phyloP scores from a whole-genome alignment of 164 flowering plant genomes.

The Euptelea pleiosperma region DNA sequence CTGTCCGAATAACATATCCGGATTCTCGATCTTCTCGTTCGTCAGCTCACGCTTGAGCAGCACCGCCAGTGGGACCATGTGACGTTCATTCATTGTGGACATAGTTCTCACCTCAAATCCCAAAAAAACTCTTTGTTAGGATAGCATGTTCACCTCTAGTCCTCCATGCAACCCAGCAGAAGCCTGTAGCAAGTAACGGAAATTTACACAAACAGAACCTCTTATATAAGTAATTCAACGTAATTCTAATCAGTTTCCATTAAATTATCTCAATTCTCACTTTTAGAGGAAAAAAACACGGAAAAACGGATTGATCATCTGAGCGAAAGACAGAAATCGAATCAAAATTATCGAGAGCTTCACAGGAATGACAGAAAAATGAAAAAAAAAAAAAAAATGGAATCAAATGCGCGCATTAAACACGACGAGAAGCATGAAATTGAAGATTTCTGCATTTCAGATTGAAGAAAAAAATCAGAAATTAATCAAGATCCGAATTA shows the following conservation, averaged over 20 bases:
- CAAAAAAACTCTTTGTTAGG: background rate
- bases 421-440: background rate
- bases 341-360: too few relatives aligned
- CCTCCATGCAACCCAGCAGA: background rate
- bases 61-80: slow-evolving; percentile 81
- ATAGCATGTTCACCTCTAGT: background rate
- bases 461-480: background rate
- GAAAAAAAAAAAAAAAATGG: background rate
- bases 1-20: slow-evolving; percentile 78
- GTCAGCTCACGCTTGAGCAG: slow-evolving; percentile 78
- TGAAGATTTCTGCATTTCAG: background rate
- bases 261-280: background rate
- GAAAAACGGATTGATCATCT: background rate
- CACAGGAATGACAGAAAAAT: too few relatives aligned
- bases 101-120: slow-evolving; percentile 33
- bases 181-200: too few relatives aligned
- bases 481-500: background rate
- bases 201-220: too few relatives aligned
- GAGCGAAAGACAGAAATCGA: background rate
- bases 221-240: too few relatives aligned
- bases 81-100: slow-evolving; percentile 62
- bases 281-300: background rate
- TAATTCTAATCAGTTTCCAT: too few relatives aligned
- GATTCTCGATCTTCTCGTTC: slow-evolving; percentile 77
- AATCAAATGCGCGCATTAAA: too few relatives aligned